These are phyloP conservation scores for Ascochyta pisi DNA, from an alignment of 2,329 filamentous ascomycete genomes.

Conservation along the genomic window DNA sequence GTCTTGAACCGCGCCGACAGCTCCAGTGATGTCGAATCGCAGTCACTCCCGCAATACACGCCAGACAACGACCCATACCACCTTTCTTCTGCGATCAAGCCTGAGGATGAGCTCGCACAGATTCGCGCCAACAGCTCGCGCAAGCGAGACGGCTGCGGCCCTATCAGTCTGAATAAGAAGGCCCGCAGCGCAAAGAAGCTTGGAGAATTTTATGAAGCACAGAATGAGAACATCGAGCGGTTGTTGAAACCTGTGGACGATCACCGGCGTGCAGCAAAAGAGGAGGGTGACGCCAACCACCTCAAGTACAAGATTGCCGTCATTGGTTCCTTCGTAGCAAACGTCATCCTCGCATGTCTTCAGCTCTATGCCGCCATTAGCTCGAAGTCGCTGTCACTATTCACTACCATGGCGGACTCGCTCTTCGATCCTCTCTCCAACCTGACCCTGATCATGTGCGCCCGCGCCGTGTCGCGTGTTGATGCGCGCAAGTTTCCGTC, in stretches of 20 bases:
- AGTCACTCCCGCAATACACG: constrained; percentile 64
- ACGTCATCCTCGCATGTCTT: constrained; percentile 76
- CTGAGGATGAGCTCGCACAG: constrained; percentile 73
- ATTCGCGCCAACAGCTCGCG: constrained; percentile 83
- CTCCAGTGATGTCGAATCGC: constrained; percentile 51
- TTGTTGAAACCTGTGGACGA: constrained; percentile 93
- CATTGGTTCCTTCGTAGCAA: constrained; percentile 75
- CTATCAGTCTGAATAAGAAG: constrained; percentile 52
- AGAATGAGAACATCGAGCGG: constrained; percentile 93
- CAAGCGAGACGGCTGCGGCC: constrained; percentile 67
- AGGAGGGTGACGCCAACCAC: constrained; percentile 81
- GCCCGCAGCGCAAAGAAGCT: constrained; percentile 63
- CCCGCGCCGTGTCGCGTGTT: constrained; percentile 86
- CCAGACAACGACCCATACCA: constrained; percentile 80
- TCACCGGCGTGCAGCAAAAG: constrained; percentile 80
- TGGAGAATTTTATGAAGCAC: constrained; percentile 82
- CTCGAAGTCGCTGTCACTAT: constrained; percentile 90
- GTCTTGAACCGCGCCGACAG: constrained; percentile 31
- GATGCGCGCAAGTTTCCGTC: constrained; percentile 87
- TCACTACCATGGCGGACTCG: constrained; percentile 96
- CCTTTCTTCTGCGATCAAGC: constrained; percentile 79
- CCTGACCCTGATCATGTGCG: constrained; percentile 82
- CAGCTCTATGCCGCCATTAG: constrained; percentile 89
- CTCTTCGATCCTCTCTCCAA: constrained; percentile 94
- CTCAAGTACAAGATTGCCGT: constrained; percentile 75